Conservation (phyloP, 768 basidiomycete genomes). For the Kockovaella imperatae region DNA sequence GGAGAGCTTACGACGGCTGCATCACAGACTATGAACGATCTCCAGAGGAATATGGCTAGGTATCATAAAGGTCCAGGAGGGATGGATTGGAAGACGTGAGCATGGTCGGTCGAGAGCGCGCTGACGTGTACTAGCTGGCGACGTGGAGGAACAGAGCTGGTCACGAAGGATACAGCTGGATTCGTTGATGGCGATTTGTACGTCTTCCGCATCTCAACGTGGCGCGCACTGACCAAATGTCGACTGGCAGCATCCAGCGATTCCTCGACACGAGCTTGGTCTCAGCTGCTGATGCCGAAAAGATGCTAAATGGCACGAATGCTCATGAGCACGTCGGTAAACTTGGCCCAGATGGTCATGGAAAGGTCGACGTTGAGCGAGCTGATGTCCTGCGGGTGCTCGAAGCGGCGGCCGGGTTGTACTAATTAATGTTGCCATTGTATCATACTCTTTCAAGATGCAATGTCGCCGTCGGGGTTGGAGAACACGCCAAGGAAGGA, state of each 20-base stretch:
- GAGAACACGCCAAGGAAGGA: slow-evolving; percentile 7
- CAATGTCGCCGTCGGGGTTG: too few relatives aligned
- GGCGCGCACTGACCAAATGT: not conserved
- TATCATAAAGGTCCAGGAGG: slow-evolving; percentile 28
- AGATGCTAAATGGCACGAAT: slow-evolving; percentile 20
- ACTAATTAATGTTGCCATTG: slow-evolving; percentile 11
- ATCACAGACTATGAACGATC: slow-evolving; percentile 25
- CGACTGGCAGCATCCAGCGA: slow-evolving; percentile 36
- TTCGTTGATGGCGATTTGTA: slow-evolving; percentile 44
- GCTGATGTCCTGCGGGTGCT: slow-evolving; percentile 30
- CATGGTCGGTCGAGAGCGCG: too few relatives aligned
- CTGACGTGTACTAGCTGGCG: slow-evolving; percentile 11
- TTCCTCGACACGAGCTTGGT: slow-evolving; percentile 25
- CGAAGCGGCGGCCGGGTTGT: slow-evolving; percentile 29
- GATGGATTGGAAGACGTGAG: slow-evolving; percentile 25
- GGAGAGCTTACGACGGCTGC: slow-evolving; percentile 33
- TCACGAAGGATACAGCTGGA: slow-evolving; percentile 30
- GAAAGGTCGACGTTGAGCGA: too few relatives aligned
- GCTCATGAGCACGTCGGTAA: slow-evolving; percentile 19
- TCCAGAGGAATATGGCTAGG: slow-evolving; percentile 41
- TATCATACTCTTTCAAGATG: not conserved
- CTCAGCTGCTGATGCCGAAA: slow-evolving; percentile 15
- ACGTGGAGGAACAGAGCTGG: slow-evolving; percentile 21
- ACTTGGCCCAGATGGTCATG: slow-evolving; percentile 5
- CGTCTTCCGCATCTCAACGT: slow-evolving; percentile 6